phyloP scores from a whole-genome alignment of 192 early-diverging fungal genomes.

The Jimgerdemannia lactiflua region DNA sequence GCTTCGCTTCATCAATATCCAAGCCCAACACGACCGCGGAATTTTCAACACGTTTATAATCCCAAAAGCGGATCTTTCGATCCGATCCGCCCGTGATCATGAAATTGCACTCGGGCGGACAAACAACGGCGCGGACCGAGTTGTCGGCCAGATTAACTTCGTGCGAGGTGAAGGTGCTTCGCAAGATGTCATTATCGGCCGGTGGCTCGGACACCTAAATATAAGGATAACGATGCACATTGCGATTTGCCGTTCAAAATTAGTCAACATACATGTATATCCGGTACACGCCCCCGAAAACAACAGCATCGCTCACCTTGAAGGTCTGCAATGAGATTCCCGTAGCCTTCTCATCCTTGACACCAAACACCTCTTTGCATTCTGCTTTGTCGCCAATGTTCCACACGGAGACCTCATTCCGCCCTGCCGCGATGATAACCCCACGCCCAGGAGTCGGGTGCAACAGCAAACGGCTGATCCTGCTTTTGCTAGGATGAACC shows the following conservation, averaged over 20 bases:
- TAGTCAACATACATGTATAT: neutral
- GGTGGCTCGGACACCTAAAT: slow-evolving; percentile 28
- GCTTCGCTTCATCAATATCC: slow-evolving; percentile 51
- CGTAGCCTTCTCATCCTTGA: slow-evolving; percentile 46
- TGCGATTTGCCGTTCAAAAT: neutral
- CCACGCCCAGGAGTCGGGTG: slow-evolving; percentile 44
- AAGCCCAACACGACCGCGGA: slow-evolving; percentile 71
- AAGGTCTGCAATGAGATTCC: slow-evolving; percentile 40
- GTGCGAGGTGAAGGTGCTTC: slow-evolving; percentile 54
- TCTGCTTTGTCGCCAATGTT: slow-evolving; percentile 61
- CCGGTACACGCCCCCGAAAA: neutral
- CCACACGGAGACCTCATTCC: slow-evolving; percentile 81
- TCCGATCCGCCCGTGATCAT: slow-evolving; percentile 82
- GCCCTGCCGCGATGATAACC: slow-evolving; percentile 66
- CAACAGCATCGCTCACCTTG: slow-evolving; percentile 28
- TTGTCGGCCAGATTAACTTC: slow-evolving; percentile 54
- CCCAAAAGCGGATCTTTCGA: slow-evolving; percentile 87
- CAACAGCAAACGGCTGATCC: slow-evolving; percentile 54
- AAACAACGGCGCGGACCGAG: slow-evolving; percentile 59
- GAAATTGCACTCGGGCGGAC: slow-evolving; percentile 48
- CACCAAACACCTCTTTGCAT: slow-evolving; percentile 73
- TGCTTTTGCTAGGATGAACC: slow-evolving; percentile 66
- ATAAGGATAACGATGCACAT: no score
- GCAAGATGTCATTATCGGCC: slow-evolving; percentile 42
- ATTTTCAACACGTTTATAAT: slow-evolving; percentile 61